Evolutionary conservation across 768 basidiomycete genomes (phyloP).

Genomic region (Phanerochaete carnosa): DNA sequence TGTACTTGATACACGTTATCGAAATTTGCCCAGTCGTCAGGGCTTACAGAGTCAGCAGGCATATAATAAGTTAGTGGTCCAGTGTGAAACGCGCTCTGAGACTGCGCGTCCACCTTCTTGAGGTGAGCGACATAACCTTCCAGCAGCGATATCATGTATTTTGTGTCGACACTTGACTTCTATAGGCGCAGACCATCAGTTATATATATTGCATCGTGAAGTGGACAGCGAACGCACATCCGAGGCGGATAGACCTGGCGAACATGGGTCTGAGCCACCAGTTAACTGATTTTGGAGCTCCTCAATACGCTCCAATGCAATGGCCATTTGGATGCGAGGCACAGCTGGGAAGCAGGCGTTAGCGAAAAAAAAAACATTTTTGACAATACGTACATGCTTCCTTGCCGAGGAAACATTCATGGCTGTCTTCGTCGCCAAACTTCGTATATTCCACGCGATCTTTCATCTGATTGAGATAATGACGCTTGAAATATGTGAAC

Average conservation of each 20-base stretch:
- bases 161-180: conserved; percentile 13
- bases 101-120: conserved; percentile 39
- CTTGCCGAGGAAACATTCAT: conserved; percentile 74
- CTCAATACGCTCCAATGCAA: conserved; percentile 52
- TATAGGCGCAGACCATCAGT: neutral
- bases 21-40: conserved; percentile 76
- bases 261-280: neutral
- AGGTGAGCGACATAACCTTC: conserved; percentile 60
- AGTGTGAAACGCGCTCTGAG: conserved; percentile 28
- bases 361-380: neutral
- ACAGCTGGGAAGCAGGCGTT: conserved; percentile 41
- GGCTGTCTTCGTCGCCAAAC: conserved; percentile 84
- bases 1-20: conserved; percentile 92
- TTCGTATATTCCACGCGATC: conserved; percentile 54
- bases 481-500: conserved; percentile 74
- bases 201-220: neutral
- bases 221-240: neutral
- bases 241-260: neutral
- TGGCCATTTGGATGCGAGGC: conserved; percentile 57
- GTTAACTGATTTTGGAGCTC: conserved; percentile 35
- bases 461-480: conserved; percentile 32
- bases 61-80: conserved; percentile 54
- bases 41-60: conserved; percentile 63
- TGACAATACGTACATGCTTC: conserved; percentile 52
- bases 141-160: conserved; percentile 57